Percentiles rank a stretch among this genome's conserved stretches.
Conservation (phyloP, 1,284 basidiomycete species). For the Caloboletus firmus region DNA sequence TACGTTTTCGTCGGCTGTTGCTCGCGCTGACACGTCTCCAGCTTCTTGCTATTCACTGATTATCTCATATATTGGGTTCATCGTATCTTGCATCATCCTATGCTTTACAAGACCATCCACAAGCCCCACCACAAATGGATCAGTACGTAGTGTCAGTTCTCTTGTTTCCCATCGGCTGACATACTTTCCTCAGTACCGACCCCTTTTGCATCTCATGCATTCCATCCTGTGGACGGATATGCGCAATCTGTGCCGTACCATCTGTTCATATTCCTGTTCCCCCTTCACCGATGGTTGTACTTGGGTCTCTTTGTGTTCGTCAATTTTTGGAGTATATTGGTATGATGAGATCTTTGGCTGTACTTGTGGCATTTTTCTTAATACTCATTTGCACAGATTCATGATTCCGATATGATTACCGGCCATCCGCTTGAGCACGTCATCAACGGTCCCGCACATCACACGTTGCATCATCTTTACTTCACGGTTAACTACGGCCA, state of each 20-base stretch:
- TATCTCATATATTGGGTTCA: slow-evolving; percentile 94
- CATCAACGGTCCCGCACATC: slow-evolving; percentile 98
- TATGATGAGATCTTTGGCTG: slow-evolving; percentile 33
- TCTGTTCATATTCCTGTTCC: slow-evolving; percentile 89
- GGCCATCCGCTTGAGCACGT: slow-evolving; percentile 87
- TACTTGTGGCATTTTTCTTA: slow-evolving; percentile 3
- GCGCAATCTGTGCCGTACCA: slow-evolving; percentile 95
- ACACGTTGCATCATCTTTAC: slow-evolving; percentile 94
- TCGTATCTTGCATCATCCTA: slow-evolving; percentile 85
- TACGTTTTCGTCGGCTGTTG: slow-evolving; percentile 16
- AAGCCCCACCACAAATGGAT: slow-evolving; percentile 99
- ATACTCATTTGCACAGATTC: slow-evolving; percentile 59
- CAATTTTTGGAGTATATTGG: slow-evolving; percentile 91
- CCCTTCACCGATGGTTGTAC: slow-evolving; percentile 83
- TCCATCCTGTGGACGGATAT: slow-evolving; percentile 96
- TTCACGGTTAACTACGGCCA: slow-evolving; percentile 94
- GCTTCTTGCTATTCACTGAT: slow-evolving; percentile 91
- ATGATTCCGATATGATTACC: slow-evolving; percentile 99
- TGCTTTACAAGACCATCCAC: slow-evolving; percentile 88
- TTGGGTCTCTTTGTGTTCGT: slow-evolving; percentile 84
- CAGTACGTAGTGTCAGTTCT: slow-evolving; percentile 50
- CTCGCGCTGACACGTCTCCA: slow-evolving; percentile 26
- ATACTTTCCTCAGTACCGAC: slow-evolving; percentile 72
- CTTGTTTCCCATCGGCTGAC: slow-evolving; percentile 3
- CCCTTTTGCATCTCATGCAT: slow-evolving; percentile 95